These are phyloP conservation scores for Anthracocystis setariae DNA, from an alignment of 1,284 basidiomycete genomes.

Conservation along the genomic window DNA sequence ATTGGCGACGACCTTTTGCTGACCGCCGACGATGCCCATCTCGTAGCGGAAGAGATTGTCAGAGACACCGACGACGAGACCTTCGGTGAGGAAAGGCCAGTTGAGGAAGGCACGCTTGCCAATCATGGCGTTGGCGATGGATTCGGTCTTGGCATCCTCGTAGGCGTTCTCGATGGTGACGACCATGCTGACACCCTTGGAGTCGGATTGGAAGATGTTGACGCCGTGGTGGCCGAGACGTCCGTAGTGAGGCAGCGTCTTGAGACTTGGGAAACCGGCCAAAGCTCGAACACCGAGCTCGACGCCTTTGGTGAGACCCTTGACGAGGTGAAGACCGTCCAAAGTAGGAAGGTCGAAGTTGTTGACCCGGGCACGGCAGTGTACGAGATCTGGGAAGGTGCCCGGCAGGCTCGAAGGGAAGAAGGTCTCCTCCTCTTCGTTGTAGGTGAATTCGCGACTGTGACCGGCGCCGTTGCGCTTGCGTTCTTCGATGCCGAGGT, in stretches of 20 bases:
- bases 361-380: conserved; percentile 81
- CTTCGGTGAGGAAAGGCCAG: conserved; percentile 97
- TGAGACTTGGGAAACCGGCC: conserved; percentile 93
- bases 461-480: conserved; percentile 81
- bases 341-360: conserved; percentile 84
- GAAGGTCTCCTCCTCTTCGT: conserved; percentile 71
- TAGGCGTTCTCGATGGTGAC: conserved; percentile 82
- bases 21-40: conserved; percentile 50
- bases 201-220: conserved; percentile 91
- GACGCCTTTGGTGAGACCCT: conserved; percentile 89
- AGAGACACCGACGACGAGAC: conserved; percentile 84
- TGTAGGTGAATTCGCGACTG: conserved; percentile 82
- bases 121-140: conserved; percentile 77
- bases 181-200: conserved; percentile 89
- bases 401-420: conserved; percentile 93
- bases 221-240: conserved; percentile 85
- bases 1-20: conserved; percentile 45
- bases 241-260: conserved; percentile 84
- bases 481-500: conserved; percentile 81
- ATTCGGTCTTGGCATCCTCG: conserved; percentile 74
- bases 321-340: conserved; percentile 80
- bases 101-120: conserved; percentile 79
- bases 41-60: conserved; percentile 85
- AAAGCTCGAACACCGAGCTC: conserved; percentile 85
- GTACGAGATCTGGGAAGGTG: conserved; percentile 90